Base-by-base conservation (phyloP, 2,329 filamentous ascomycete genomes). In the Seiridium cupressi region DNA sequence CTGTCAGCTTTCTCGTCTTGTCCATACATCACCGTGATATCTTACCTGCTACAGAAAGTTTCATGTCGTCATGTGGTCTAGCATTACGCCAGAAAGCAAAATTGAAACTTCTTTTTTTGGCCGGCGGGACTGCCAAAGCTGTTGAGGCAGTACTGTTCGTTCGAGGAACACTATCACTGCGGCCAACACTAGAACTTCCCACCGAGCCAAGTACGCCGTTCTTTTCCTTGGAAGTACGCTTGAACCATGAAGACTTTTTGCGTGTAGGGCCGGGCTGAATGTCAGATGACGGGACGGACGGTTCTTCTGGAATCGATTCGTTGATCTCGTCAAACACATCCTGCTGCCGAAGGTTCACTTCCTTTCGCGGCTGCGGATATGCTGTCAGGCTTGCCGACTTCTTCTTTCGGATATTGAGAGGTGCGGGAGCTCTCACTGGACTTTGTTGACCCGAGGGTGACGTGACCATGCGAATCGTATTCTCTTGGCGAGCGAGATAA, bases 401-500 rank as follows among this genome's bases (percentile, higher is more conserved):
- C 63, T 77, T 77, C 67, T 79, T 81, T 54, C 74, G 74, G 18
- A 79, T 70, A 44, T 79, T 78, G 51, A 79, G 73, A 35, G 76
- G 76, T 51, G 72, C 70, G 0, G 79, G 76, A 1, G 70, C 66
- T 36, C 73, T 69, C 1, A 74, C 68, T 3, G 72, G 70, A 51
- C 68, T 73, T n/a, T 66, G 64, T 3, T 62, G 59, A 6, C 69
- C 70, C 1, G 74, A 74, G 3, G 81, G 79, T 3, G 83, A 83
- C 60, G 79, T 73, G n/a, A 86, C 83, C 4, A 86, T 70, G 5
- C 83, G 80, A 65, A 86, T 86, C 0, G 82, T 85, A 55, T 82
- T 77, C 60, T 81, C 78, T 3, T 77, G 76, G 38, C 72, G 75
- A 54, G 76, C 74, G 6, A 84, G 69, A 64, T 79, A 81, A 34